Base-by-base conservation (phyloP, 2,329 filamentous ascomycete species). In the Biscogniauxia mediterranea region DNA sequence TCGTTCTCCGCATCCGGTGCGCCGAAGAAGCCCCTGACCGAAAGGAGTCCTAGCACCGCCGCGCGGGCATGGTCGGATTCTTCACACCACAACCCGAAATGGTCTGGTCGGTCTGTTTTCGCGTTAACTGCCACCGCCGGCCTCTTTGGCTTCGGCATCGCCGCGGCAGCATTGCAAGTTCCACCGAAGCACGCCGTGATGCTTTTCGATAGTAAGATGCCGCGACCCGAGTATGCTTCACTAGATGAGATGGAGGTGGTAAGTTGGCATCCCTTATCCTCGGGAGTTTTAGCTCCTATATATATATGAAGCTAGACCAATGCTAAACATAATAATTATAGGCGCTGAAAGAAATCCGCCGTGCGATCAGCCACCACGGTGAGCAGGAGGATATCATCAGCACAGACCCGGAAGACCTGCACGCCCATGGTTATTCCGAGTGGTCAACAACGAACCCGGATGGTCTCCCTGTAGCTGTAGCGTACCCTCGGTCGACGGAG, bases 381-480 rank as follows among this genome's bases (percentile, higher is more conserved):
- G 70, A 70, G 20, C 69, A 78, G 17, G 80, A 85, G 55, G 85
- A 87, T 62, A 81, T 86, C 53, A 83, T 89, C 49, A 88, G 85
- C 9, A 87, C 79, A 0, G 86, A 89, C 59, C 79, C 84, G 0
- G 86, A 89, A 15, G 85, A 88, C 66, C 75, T 89, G 51, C 79
- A 80, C 52, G 78, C 79, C 4, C 86, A 89, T 67, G 86, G 86
- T n/a, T 89, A 88, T 72, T 89, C 86, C 2, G 85, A 87, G 69
- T 89, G 86, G 86, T 88, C 86, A 1, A 83, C 85, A 0, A 80
- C 79, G 19, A 89, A 89, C 69, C 81, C 84, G 0, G 83, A 87
- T 25, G 77, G 77, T 2, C 78, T 88, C 15, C 86, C 86, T 0
- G 85, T 89, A 7, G 86, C 86, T 1, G 86, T 89, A 38, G 85